phyloP scores from a whole-genome alignment of 2,329 filamentous ascomycete species.

The Sordariomycetes sp. region DNA sequence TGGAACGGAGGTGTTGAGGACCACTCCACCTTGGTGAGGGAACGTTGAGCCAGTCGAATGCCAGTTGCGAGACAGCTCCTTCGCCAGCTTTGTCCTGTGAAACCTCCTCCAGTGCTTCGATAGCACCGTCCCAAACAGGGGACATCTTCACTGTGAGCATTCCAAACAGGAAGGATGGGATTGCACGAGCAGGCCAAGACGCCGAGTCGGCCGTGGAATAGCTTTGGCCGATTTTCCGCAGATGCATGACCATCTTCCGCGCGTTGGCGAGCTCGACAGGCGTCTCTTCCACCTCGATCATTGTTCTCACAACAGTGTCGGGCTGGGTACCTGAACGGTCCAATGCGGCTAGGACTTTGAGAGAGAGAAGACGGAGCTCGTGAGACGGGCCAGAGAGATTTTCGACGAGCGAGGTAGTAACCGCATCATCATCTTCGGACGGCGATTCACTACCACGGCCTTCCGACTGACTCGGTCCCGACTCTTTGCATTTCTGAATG shows the following conservation, averaged over 20 bases:
- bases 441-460: background rate
- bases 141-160: conserved; percentile 77
- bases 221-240: conserved; percentile 61
- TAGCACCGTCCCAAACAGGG: conserved; percentile 79
- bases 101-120: conserved; percentile 65
- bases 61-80: conserved; percentile 57
- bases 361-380: conserved; percentile 58
- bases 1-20: conserved; percentile 21
- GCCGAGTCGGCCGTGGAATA: conserved; percentile 51
- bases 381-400: conserved; percentile 71
- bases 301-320: conserved; percentile 29
- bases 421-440: conserved; percentile 23
- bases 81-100: conserved; percentile 62
- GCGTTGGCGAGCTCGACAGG: conserved; percentile 67
- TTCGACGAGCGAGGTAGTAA: conserved; percentile 54
- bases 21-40: conserved; percentile 44
- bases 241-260: conserved; percentile 71
- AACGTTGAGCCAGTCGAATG: conserved; percentile 66
- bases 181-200: conserved; percentile 57
- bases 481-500: background rate
- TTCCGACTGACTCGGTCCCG: background rate
- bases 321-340: conserved; percentile 23
- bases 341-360: conserved; percentile 60
- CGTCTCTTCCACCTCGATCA: conserved; percentile 71
- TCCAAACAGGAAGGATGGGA: conserved; percentile 80